These are phyloP conservation scores for Moesziomyces sp. DNA, from an alignment of 1,284 basidiomycete species.

Conservation along the genomic window DNA sequence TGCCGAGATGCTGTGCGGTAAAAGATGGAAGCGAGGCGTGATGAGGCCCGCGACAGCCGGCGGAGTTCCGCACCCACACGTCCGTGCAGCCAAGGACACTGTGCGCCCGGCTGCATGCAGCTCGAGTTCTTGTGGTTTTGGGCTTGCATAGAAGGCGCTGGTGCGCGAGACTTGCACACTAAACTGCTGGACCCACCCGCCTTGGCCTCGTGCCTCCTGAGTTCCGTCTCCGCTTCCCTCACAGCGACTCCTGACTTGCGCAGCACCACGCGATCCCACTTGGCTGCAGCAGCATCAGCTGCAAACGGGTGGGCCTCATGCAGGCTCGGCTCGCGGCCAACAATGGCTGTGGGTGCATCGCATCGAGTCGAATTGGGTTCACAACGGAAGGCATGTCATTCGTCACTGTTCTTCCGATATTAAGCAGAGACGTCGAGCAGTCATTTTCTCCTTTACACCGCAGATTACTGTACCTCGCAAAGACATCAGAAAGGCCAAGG, in stretches of 20 bases:
- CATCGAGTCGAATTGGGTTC: background rate
- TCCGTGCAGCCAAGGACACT: slow-evolving; percentile 1
- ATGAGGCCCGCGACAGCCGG: slow-evolving; percentile 1
- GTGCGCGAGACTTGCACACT: too few species aligned
- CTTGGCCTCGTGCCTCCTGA: too few species aligned
- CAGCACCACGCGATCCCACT: background rate
- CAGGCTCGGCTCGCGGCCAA: too few species aligned
- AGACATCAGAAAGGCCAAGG: too few species aligned
- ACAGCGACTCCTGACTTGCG: slow-evolving; percentile 7
- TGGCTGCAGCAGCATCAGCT: background rate
- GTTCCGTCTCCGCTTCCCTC: background rate
- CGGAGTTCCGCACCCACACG: background rate
- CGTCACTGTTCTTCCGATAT: too few species aligned
- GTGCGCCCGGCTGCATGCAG: background rate
- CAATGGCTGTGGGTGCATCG: background rate
- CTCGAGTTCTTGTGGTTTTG: too few species aligned
- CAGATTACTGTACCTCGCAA: too few species aligned
- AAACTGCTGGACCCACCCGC: too few species aligned
- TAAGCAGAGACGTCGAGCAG: too few species aligned
- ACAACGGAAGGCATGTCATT: too few species aligned
- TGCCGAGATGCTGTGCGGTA: background rate
- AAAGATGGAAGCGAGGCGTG: background rate
- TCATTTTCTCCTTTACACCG: too few species aligned
- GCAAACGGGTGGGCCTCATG: background rate
- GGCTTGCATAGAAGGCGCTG: too few species aligned